Evolutionary conservation across 2,329 filamentous ascomycete genomes (phyloP), one percentile per base, ranked within the genome.

Genomic region (Colletotrichum liaoningense): DNA sequence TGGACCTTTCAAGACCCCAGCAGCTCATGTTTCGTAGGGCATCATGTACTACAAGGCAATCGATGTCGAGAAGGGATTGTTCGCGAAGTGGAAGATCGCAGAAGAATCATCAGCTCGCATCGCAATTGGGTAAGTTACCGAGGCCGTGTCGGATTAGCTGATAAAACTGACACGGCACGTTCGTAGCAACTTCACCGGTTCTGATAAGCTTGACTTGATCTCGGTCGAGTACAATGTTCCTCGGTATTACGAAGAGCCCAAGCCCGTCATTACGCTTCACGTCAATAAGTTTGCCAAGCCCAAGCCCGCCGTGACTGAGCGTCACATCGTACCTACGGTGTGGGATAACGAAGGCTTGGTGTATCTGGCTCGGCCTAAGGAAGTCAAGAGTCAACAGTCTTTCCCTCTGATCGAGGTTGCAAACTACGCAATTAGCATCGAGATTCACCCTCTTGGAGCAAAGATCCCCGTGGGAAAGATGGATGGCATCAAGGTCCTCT

Each of bases 181-280:
- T 76, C 42, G 59, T n/a, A 77, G 76, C 1, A 68, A 78, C 42
- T 78, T 78, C 42, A 64, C 46, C 8, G 70, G 72, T 3, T 57
- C 46, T 19, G 72, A 69, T 7, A 69, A 55, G 28, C 35, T 77
- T 8, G 77, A 77, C 66, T 65, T 78, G 22, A 74, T 73, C 5
- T 71, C 77, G 19, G 77, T 78, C 7, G 62, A 38, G 16, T 77
- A 77, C 65, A 78, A 76, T 42, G 77, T 78, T 22, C 28, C 54
- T 19, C 46, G 56, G 8, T 77, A 77, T 62, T 75, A 75, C 49
- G 74, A 73, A 19, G 74, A 73, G 22, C 67, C 73, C 2, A 9
- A 74, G 11, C 77, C 77, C 3, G 58, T 65, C 14, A 65, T 78
- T 28, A 52, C 64, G 4, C 70, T 78, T 24, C 73, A 77, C 60